A percentile compares a stretch with the other conserved stretches of the same genome.
Evolutionary conservation across 1,284 basidiomycete species (phyloP).

Genomic region (Erythrobasidium hasegawianum): DNA sequence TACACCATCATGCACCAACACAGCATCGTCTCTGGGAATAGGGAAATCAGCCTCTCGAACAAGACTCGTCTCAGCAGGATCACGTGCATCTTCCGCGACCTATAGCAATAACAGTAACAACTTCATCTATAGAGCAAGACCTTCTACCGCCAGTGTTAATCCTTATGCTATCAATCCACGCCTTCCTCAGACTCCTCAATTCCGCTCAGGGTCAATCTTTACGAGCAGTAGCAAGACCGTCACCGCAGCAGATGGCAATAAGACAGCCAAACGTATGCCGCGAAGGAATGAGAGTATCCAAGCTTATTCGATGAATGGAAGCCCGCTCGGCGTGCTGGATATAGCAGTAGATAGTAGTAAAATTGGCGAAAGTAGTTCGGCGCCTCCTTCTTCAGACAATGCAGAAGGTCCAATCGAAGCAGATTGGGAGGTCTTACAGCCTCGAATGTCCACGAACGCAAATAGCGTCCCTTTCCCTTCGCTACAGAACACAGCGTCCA

Average conservation of each 20-base stretch:
- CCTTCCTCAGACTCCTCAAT: constrained; percentile 26
- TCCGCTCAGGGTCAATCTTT: neutral
- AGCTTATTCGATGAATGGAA: constrained; percentile 33
- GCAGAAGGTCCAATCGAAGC: neutral
- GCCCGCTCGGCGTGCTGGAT: constrained; percentile 25
- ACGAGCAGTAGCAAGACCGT: neutral
- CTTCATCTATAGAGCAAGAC: constrained; percentile 28
- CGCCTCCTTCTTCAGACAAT: neutral
- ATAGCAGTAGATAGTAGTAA: constrained; percentile 10
- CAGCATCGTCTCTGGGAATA: neutral
- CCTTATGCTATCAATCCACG: constrained; percentile 6
- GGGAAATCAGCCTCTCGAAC: neutral
- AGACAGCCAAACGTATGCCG: constrained; percentile 20
- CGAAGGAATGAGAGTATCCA: constrained; percentile 26
- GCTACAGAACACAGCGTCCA: neutral
- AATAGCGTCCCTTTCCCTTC: neutral
- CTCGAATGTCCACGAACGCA: neutral
- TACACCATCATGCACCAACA: constrained; percentile 10
- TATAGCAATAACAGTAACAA: constrained; percentile 11
- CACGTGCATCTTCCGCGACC: neutral
- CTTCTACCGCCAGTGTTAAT: constrained; percentile 13
- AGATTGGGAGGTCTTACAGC: constrained; percentile 22
- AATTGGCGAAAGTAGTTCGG: neutral
- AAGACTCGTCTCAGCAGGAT: constrained; percentile 1
- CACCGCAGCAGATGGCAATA: constrained; percentile 8